phyloP scores from a whole-genome alignment of 2,329 filamentous ascomycete species.

The Rutstroemia sp. region DNA sequence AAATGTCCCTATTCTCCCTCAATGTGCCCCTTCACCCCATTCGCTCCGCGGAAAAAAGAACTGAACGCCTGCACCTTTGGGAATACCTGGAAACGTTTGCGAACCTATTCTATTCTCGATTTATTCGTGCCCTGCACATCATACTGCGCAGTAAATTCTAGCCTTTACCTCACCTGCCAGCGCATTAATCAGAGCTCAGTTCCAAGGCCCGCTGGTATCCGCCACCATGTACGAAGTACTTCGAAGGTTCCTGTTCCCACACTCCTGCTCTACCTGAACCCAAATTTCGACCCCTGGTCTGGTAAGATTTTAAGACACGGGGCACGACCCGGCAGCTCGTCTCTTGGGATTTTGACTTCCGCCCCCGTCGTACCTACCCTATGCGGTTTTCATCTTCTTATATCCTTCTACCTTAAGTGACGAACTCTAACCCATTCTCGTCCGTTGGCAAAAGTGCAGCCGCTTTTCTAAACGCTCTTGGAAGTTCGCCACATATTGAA shows the following conservation, averaged over 20 bases:
- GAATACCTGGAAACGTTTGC: background rate
- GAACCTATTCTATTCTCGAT: background rate
- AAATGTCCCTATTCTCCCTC: too few relatives aligned
- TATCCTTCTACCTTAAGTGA: background rate
- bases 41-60: too few relatives aligned
- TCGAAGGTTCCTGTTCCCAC: background rate
- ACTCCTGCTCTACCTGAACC: background rate
- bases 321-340: constrained; percentile 6
- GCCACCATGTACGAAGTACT: background rate
- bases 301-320: constrained; percentile 9
- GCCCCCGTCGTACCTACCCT: background rate
- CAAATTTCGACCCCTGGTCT: background rate
- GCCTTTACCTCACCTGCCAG: background rate
- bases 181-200: constrained; percentile 5
- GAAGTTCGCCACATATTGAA: background rate
- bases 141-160: background rate
- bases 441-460: too few relatives aligned
- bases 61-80: background rate
- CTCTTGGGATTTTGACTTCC: constrained; percentile 7
- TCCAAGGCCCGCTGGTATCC: background rate
- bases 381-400: background rate
- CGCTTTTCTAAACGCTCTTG: too few relatives aligned
- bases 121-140: background rate
- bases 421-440: background rate
- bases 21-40: too few relatives aligned